Evolutionary conservation across 345 rosid genomes (phyloP).

Genomic region (Kernera saxatilis): DNA sequence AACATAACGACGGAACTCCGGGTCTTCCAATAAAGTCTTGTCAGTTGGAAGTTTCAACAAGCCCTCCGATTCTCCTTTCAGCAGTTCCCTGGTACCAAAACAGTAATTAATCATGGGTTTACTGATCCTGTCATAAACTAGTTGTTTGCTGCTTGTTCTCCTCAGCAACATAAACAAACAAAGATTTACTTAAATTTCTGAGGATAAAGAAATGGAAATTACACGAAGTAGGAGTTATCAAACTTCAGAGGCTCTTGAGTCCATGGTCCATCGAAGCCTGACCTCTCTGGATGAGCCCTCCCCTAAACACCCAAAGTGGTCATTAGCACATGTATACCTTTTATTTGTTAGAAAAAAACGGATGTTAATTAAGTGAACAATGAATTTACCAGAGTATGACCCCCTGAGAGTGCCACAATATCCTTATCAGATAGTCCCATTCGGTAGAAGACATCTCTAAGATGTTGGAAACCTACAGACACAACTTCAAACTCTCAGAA

Average conservation of each 20-base stretch:
- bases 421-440: slow-evolving; percentile 92
- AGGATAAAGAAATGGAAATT: slow-evolving; percentile 29
- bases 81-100: slow-evolving; percentile 47
- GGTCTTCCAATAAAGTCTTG: slow-evolving; percentile 63
- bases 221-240: slow-evolving; percentile 93
- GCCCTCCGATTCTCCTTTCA: slow-evolving; percentile 75
- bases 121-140: neutral
- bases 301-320: slow-evolving; percentile 46
- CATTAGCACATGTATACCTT: neutral
- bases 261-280: slow-evolving; percentile 98
- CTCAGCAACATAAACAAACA: neutral
- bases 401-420: slow-evolving; percentile 58
- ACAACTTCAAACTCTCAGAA: too few relatives aligned
- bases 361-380: slow-evolving; percentile 53
- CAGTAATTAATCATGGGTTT: neutral
- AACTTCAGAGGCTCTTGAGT: slow-evolving; percentile 87
- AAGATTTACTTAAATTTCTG: neutral
- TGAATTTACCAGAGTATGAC: slow-evolving; percentile 37
- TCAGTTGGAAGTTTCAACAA: slow-evolving; percentile 86
- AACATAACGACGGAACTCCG: slow-evolving; percentile 60
- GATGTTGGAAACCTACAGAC: slow-evolving; percentile 57
- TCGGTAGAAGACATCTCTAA: slow-evolving; percentile 74
- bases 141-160: neutral
- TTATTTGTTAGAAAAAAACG: neutral
- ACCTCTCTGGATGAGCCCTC: slow-evolving; percentile 88